phyloP scores from a whole-genome alignment of 129 eudicot genomes.

The Rutidosis leptorrhynchoides region DNA sequence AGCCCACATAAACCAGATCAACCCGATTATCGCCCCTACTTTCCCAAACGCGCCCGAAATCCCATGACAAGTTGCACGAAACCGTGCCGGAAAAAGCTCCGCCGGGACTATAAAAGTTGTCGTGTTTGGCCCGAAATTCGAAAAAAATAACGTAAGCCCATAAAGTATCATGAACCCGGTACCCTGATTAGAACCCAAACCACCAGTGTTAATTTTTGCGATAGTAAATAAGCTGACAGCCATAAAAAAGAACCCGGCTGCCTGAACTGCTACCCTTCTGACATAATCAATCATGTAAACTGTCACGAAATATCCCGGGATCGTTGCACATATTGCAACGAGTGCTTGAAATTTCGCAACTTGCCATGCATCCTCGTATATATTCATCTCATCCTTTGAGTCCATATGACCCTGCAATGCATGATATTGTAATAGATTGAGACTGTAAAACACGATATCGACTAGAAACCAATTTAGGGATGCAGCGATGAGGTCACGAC shows the following conservation, averaged over 20 bases:
- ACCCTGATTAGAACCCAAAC: slow-evolving; percentile 20
- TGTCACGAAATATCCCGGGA: slow-evolving; percentile 51
- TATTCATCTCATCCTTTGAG: slow-evolving; percentile 9
- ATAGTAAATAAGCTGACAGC: slow-evolving; percentile 42
- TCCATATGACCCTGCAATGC: slow-evolving; percentile 19
- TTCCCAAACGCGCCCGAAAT: slow-evolving; percentile 55
- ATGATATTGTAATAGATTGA: slow-evolving; percentile 42
- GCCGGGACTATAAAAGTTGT: slow-evolving; percentile 67
- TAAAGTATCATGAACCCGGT: slow-evolving; percentile 39
- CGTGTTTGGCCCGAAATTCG: slow-evolving; percentile 63
- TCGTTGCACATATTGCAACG: slow-evolving; percentile 45
- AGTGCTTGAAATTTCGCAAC: slow-evolving; percentile 41
- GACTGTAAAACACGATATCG: slow-evolving; percentile 53
- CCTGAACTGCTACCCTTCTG: slow-evolving; percentile 52
- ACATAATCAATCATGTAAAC: slow-evolving; percentile 49
- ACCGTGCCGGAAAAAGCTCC: slow-evolving; percentile 63
- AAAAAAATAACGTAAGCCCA: slow-evolving; percentile 50
- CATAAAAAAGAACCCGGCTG: slow-evolving; percentile 49
- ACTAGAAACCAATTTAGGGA: slow-evolving; percentile 43
- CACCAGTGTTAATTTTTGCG: slow-evolving; percentile 18
- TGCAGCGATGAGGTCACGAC: slow-evolving; percentile 53
- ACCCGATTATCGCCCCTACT: slow-evolving; percentile 49
- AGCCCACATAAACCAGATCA: slow-evolving; percentile 44
- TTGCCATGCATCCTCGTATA: slow-evolving; percentile 41
- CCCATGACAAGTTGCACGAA: slow-evolving; percentile 64